Evolutionary conservation across 257 asterid genomes (phyloP), one percentile per base, ranked within the genome.

Genomic region (Solanum etuberosum): DNA sequence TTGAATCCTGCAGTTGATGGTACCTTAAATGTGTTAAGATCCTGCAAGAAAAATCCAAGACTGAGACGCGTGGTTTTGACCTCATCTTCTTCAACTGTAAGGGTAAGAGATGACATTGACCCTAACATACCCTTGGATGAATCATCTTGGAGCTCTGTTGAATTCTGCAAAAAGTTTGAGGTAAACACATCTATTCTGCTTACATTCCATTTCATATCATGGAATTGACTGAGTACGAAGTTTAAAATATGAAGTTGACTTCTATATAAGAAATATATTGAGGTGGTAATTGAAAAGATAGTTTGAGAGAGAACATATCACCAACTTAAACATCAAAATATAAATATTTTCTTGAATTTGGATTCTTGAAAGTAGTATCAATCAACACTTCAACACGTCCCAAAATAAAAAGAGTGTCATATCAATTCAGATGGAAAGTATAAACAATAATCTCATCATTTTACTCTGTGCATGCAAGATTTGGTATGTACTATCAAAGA

Each of bases 1-100:
- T 42, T 97, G 92, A 94, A 93, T 87, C 99, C 98, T 6, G 99
- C 99, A 10, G 89, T 96, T 31, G 96, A 96, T 23, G 99, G 99
- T 18, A 97, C 98, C 4, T 86, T 97, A 89, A 97, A 97, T 77
- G 99, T 97, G 89, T 87, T 97, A 1, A 93, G 95, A 5, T 94
- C 98, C 1, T 97, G 99, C 92, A 92, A 92, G 87, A 95, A 88
- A 91, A 97, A 93, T 88, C 93, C 93, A 2, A 88, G 89, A 2
- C 85, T 97, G 86, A 91, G 91, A 93, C 95, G 99, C 3, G 95
- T 97, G 87, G 95, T 97, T 85, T 90, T 95, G 87, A 97, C 99
- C 21, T 97, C 99, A 6, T 97, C 99, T 57, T 95, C 99, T 25
- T 97, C 99, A 3, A 91, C 99, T 0, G 94, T 93, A 16, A 91